Base-by-base conservation (phyloP, 2,329 filamentous ascomycete species). In the Drechslerella dactyloides region DNA sequence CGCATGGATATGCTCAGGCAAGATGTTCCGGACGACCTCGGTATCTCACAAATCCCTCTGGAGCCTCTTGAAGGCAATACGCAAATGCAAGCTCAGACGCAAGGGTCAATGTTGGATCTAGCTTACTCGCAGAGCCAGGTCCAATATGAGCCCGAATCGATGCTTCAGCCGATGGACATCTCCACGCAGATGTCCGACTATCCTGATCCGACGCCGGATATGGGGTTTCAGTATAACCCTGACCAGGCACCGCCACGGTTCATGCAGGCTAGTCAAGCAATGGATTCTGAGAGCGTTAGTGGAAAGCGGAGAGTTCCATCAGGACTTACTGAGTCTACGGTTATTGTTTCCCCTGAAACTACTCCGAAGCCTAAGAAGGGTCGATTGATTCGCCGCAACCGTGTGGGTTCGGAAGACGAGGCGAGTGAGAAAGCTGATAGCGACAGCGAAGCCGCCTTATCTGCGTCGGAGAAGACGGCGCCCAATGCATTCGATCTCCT, bases 401-500 rank as follows among this genome's bases (percentile, higher is more conserved):
- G 54, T 50, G 81, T 91, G 23, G 85, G 89, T 1, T 86, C 89
- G 61, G 89, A 90, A 35, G 87, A 89, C 13, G 84, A 86, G 6
- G 84, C 82, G 11, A 83, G 84, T 13, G 81, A 81, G 50, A 78
- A 81, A 15, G 76, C 80, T 30, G 76, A 70, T 24, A 73, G 65
- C 13, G 59, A 82, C 48, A 76, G 81, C 73, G 51, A 60, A 30
- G 64, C 44, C 33, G 40, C 19, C 57, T 7, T 51, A 51, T 24
- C 63, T 15, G 75, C 79, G 13, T 78, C 78, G 30, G 78, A 79
- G 48, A 55, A 75, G 1, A 63, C 73, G 54, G 58, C 73, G 37
- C 27, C 27, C 27, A 81, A 80, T 24, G 90, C 88, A 0, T 96
- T 94, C 78, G 83, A 85, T 62, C 80, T 88, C 37, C 86, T 96